Evolutionary conservation across 768 basidiomycete genomes (phyloP).

Genomic region (Boletus eberwhitei): DNA sequence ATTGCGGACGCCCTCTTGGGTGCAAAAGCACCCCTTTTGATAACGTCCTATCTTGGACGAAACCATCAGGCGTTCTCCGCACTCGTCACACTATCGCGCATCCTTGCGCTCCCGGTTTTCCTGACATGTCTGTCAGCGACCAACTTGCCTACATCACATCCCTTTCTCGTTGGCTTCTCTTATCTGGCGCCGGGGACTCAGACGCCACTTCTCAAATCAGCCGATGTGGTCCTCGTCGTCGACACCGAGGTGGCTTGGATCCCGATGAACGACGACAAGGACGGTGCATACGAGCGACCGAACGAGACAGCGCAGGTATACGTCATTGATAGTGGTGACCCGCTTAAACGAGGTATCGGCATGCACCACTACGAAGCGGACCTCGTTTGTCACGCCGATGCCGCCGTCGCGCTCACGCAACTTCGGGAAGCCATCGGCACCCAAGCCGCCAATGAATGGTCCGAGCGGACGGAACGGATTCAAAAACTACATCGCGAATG

Average conservation of each 20-base stretch:
- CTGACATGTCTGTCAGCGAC: conserved; percentile 48
- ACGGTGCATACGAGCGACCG: conserved; percentile 35
- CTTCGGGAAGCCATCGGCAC: conserved; percentile 31
- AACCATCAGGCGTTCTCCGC: conserved; percentile 44
- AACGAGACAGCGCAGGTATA: conserved; percentile 46
- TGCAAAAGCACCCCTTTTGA: conserved; percentile 56
- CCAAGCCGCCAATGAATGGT: conserved; percentile 8
- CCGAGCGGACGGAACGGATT: conserved; percentile 14
- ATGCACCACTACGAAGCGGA: conserved; percentile 54
- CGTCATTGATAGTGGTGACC: conserved; percentile 60
- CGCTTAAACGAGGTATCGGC: conserved; percentile 48
- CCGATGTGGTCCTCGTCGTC: conserved; percentile 63
- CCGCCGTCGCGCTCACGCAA: conserved; percentile 48
- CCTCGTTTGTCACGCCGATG: conserved; percentile 56
- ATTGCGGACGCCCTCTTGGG: conserved; percentile 49
- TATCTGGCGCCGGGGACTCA: conserved; percentile 46
- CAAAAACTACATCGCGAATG: conserved; percentile 26
- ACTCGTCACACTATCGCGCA: conserved; percentile 46
- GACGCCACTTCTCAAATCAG: conserved; percentile 44
- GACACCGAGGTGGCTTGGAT: conserved; percentile 70
- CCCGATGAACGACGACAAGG: conserved; percentile 40
- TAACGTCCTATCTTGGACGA: conserved; percentile 62
- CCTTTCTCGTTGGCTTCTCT: conserved; percentile 49
- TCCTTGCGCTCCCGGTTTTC: conserved; percentile 55
- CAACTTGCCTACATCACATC: conserved; percentile 56